Percentiles rank a stretch among this genome's conserved stretches.
Evolutionary conservation across 352 stramenopile species (phyloP).

Genomic region (Phytophthora gonapodyides): DNA sequence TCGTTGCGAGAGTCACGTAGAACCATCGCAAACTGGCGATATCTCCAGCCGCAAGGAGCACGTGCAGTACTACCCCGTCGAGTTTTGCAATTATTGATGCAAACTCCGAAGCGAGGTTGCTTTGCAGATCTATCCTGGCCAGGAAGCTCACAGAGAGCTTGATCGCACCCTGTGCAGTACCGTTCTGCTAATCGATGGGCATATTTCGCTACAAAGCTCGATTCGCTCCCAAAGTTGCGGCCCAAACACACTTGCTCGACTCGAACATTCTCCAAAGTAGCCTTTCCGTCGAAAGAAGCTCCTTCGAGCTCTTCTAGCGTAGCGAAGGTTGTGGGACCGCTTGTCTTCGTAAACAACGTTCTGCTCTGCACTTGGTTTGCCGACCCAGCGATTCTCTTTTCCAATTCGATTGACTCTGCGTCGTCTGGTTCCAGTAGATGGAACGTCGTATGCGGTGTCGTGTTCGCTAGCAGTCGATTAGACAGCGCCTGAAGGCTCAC

Average conservation of each 20-base stretch:
- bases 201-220: conserved; percentile 36
- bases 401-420: conserved; percentile 32
- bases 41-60: conserved; percentile 44
- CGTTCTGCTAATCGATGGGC: conserved; percentile 44
- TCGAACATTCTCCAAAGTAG: conserved; percentile 46
- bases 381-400: conserved; percentile 16
- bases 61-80: conserved; percentile 19
- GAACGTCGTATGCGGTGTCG: conserved; percentile 59
- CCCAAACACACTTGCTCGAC: conserved; percentile 51
- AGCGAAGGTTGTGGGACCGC: conserved; percentile 18
- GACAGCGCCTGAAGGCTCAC: conserved; percentile 52
- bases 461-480: conserved; percentile 60
- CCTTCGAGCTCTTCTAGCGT: conserved; percentile 44
- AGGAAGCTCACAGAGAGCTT: conserved; percentile 38
- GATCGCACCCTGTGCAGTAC: conserved; percentile 51
- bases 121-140: conserved; percentile 8
- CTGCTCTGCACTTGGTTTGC: neutral
- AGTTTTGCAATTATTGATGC: conserved; percentile 41
- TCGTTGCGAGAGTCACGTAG: conserved; percentile 42
- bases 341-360: neutral
- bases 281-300: conserved; percentile 21
- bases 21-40: conserved; percentile 50
- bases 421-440: conserved; percentile 33
- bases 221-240: conserved; percentile 32
- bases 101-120: conserved; percentile 37